phyloP scores from a whole-genome alignment of 2,329 filamentous ascomycete species.

The Talaromyces sp. region DNA sequence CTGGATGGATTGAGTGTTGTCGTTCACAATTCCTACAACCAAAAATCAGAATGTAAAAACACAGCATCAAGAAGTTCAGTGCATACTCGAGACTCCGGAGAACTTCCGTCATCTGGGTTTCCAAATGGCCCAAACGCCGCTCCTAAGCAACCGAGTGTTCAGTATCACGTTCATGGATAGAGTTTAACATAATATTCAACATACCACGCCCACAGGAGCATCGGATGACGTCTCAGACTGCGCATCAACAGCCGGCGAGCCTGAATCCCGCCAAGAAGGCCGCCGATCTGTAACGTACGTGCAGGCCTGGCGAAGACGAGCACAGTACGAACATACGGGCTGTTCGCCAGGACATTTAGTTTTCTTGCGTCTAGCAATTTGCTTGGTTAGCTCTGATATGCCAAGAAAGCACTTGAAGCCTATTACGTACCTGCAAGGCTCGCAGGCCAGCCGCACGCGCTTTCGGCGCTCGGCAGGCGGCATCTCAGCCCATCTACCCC shows the following conservation, averaged over 20 bases:
- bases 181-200: neutral
- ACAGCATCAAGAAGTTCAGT: neutral
- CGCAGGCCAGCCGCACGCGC: constrained; percentile 37
- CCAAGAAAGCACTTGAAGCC: neutral
- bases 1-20: neutral
- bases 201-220: neutral
- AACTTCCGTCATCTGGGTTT: constrained; percentile 29
- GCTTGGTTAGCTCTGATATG: neutral
- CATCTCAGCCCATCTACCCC: neutral
- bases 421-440: constrained; percentile 33
- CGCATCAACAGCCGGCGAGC: constrained; percentile 4
- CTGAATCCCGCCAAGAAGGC: constrained; percentile 9
- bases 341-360: constrained; percentile 48
- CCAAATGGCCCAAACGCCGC: constrained; percentile 27
- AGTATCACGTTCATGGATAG: neutral
- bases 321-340: constrained; percentile 46
- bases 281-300: constrained; percentile 30
- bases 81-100: constrained; percentile 31
- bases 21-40: neutral
- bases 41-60: neutral
- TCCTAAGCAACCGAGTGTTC: constrained; percentile 15
- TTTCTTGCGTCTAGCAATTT: constrained; percentile 43
- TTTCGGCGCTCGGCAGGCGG: constrained; percentile 22
- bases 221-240: constrained; percentile 8
- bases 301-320: constrained; percentile 44